phyloP scores from a whole-genome alignment of 257 asterid genomes.

The Nicotiana paniculata region DNA sequence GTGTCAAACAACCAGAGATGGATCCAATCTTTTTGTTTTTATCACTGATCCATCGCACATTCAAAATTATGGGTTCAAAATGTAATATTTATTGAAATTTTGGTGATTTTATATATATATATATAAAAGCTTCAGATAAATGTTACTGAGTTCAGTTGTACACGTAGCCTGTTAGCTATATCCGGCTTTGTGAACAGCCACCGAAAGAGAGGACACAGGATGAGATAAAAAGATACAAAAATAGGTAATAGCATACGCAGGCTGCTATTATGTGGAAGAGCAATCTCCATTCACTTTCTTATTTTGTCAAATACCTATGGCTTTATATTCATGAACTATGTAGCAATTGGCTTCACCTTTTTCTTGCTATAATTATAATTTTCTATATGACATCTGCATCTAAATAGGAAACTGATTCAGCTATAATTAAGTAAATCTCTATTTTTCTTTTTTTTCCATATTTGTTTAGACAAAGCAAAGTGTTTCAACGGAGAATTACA shows the following conservation, averaged over 20 bases:
- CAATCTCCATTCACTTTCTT: background rate
- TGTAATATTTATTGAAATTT: too few relatives aligned
- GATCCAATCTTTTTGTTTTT: too few relatives aligned
- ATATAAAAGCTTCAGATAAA: too few relatives aligned
- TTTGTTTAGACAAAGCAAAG: background rate
- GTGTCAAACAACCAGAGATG: background rate
- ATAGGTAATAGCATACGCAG: background rate
- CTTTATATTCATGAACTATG: background rate
- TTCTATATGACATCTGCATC: background rate
- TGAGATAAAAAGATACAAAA: background rate
- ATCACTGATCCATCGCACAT: too few relatives aligned
- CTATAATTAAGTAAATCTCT: background rate
- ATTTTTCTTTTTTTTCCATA: background rate
- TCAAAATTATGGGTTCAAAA: too few relatives aligned
- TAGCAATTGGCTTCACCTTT: background rate
- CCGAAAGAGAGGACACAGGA: background rate
- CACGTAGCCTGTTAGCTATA: too few relatives aligned
- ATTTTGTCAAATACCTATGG: background rate
- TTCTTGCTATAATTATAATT: background rate
- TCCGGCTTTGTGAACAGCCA: background rate
- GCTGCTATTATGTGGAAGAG: background rate
- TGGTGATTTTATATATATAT: too few relatives aligned
- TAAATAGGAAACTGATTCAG: background rate
- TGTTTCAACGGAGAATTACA: constrained; percentile 6
- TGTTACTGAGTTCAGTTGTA: too few relatives aligned